Conservation (phyloP, 2,329 filamentous ascomycete genomes). For the Alternaria sp. region DNA sequence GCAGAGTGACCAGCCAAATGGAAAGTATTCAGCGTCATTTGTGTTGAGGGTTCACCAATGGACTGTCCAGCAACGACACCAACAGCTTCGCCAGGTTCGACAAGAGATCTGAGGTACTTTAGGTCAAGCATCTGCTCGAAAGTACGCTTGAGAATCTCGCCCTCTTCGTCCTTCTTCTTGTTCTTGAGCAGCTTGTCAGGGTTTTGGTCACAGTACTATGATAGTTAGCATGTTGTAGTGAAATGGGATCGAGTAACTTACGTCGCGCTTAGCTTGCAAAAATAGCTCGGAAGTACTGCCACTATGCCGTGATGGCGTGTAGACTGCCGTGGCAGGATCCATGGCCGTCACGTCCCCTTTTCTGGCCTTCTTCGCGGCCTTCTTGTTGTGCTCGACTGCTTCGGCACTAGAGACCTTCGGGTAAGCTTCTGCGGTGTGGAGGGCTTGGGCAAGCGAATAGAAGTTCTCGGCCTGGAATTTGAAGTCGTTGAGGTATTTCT, state of each 20-base stretch:
- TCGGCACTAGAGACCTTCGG: slow-evolving; percentile 71
- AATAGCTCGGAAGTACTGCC: slow-evolving; percentile 93
- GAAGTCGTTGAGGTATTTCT: slow-evolving; percentile 89
- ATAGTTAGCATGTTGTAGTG: slow-evolving; percentile 23
- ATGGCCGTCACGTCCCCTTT: slow-evolving; percentile 73
- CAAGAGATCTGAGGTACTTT: slow-evolving; percentile 90
- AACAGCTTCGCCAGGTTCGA: slow-evolving; percentile 95
- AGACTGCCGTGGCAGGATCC: slow-evolving; percentile 78
- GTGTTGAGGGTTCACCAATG: slow-evolving; percentile 94
- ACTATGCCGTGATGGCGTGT: slow-evolving; percentile 77
- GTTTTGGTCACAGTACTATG: slow-evolving; percentile 79
- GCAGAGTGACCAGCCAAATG: slow-evolving; percentile 98
- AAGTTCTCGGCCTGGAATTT: slow-evolving; percentile 89
- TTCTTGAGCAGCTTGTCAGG: slow-evolving; percentile 66
- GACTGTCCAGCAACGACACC: slow-evolving; percentile 97
- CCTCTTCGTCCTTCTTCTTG: slow-evolving; percentile 63
- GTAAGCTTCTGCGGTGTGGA: slow-evolving; percentile 69
- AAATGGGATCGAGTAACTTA: slow-evolving; percentile 42
- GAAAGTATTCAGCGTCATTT: slow-evolving; percentile 99
- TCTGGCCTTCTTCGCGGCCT: slow-evolving; percentile 78
- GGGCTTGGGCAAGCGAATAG: slow-evolving; percentile 77
- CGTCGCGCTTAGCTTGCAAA: slow-evolving; percentile 71
- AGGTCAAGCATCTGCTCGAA: slow-evolving; percentile 86
- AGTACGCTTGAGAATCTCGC: slow-evolving; percentile 66
- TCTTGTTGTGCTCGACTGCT: slow-evolving; percentile 67